These are phyloP conservation scores for Amylostereum areolatum DNA, from an alignment of 1,284 basidiomycete genomes.

Conservation along the genomic window DNA sequence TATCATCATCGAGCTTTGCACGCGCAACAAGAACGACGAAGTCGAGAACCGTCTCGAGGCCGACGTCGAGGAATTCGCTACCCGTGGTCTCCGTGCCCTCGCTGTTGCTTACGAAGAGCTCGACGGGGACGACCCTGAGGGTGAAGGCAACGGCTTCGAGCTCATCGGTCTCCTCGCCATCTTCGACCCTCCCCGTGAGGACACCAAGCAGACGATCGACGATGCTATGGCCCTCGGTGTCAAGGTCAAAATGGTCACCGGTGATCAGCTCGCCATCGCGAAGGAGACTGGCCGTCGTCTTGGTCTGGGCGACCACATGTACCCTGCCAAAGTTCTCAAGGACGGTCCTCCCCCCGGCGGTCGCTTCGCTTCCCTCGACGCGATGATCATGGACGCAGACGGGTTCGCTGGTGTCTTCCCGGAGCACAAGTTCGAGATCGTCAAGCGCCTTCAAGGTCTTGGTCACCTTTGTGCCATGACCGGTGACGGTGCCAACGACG, in stretches of 20 bases:
- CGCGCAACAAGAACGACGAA: conserved; percentile 93
- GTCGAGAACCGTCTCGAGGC: conserved; percentile 88
- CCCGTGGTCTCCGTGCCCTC: conserved; percentile 95
- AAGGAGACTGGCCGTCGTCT: conserved; percentile 99
- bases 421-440: conserved; percentile 90
- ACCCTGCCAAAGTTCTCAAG: conserved; percentile 92
- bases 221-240: conserved; percentile 95
- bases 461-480: conserved; percentile 89
- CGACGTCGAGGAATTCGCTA: conserved; percentile 94
- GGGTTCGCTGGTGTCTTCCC: conserved; percentile 96
- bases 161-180: conserved; percentile 96
- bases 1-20: conserved; percentile 93
- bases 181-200: conserved; percentile 96
- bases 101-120: conserved; percentile 95
- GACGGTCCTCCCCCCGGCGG: conserved; percentile 79
- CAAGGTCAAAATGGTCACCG: conserved; percentile 99
- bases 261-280: conserved; percentile 98
- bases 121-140: conserved; percentile 75
- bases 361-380: conserved; percentile 80
- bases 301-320: conserved; percentile 95
- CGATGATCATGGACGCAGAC: conserved; percentile 91
- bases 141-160: conserved; percentile 92
- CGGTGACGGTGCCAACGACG: conserved; percentile 97
- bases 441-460: conserved; percentile 92
- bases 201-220: conserved; percentile 99